phyloP scores from a whole-genome alignment of 1,139 yeast species.

The Zygoascus meyerae region DNA sequence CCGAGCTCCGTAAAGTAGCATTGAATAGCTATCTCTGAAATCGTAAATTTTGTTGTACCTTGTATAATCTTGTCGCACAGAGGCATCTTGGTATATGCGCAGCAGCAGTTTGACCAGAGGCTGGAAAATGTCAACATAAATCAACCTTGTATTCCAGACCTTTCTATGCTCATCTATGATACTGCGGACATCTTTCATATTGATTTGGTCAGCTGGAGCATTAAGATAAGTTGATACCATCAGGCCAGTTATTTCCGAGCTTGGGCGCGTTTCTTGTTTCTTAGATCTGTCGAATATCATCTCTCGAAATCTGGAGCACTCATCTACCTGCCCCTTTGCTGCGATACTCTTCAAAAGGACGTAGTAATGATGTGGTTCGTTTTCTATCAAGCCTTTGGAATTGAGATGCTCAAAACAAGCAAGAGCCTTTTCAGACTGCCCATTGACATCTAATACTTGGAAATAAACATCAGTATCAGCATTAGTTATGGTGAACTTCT shows the following conservation, averaged over 20 bases:
- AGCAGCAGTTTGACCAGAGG: slow-evolving; percentile 6
- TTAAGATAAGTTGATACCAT: background rate
- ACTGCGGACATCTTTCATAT: background rate
- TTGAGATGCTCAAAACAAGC: slow-evolving; percentile 1
- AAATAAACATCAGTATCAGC: slow-evolving; percentile 3
- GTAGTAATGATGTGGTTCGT: slow-evolving; percentile 3
- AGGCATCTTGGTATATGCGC: background rate
- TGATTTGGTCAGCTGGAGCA: background rate
- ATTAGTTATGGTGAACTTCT: background rate
- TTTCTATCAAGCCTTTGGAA: background rate
- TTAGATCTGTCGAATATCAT: background rate
- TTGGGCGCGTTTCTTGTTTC: background rate
- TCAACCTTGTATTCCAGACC: slow-evolving; percentile 6
- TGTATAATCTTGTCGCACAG: background rate
- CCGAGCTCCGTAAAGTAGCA: slow-evolving; percentile 1
- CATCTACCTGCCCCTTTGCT: slow-evolving; percentile 2
- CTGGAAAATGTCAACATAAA: slow-evolving; percentile 6
- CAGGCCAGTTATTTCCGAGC: slow-evolving; percentile 6
- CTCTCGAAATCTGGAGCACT: background rate
- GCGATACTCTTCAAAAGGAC: background rate
- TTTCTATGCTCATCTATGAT: slow-evolving; percentile 4
- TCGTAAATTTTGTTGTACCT: background rate
- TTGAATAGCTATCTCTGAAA: background rate
- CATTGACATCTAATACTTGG: background rate
- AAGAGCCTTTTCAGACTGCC: background rate